A percentile compares a stretch with the other conserved stretches of the same genome.
Evolutionary conservation across 352 stramenopile species (phyloP).

Genomic region (Phytopythium boreale): DNA sequence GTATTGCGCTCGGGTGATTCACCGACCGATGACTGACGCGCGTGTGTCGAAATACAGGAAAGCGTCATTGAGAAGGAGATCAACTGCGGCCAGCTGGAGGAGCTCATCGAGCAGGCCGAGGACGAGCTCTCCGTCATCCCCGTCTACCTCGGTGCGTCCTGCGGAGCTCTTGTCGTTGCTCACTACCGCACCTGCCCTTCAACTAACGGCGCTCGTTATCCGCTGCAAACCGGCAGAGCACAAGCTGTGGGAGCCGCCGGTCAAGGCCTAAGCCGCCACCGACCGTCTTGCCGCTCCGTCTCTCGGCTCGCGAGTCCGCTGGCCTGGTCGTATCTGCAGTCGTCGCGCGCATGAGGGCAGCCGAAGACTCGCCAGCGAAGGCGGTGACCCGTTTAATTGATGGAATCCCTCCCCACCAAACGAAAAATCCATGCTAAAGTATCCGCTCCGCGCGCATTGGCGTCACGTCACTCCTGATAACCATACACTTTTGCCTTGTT

Average conservation of each 20-base stretch:
- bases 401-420: neutral
- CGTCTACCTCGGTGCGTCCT: conserved; percentile 72
- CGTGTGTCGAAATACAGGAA: conserved; percentile 34
- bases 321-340: neutral
- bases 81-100: conserved; percentile 86
- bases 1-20: too few relatives aligned
- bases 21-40: conserved; percentile 2
- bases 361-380: neutral
- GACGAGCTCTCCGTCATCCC: conserved; percentile 85
- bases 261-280: conserved; percentile 31
- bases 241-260: conserved; percentile 83
- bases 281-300: neutral
- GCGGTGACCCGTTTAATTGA: neutral
- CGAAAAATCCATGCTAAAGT: conserved; percentile 1
- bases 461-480: neutral
- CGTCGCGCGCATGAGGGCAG: neutral
- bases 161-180: neutral
- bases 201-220: neutral
- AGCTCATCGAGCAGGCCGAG: conserved; percentile 86
- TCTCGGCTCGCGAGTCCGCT: neutral
- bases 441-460: neutral
- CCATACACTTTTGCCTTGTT: neutral
- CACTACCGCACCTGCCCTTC: conserved; percentile 12
- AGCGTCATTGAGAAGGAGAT: conserved; percentile 80
- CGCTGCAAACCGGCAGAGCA: conserved; percentile 42